phyloP scores from a whole-genome alignment of 129 eudicot species.

The Glebionis coronaria region DNA sequence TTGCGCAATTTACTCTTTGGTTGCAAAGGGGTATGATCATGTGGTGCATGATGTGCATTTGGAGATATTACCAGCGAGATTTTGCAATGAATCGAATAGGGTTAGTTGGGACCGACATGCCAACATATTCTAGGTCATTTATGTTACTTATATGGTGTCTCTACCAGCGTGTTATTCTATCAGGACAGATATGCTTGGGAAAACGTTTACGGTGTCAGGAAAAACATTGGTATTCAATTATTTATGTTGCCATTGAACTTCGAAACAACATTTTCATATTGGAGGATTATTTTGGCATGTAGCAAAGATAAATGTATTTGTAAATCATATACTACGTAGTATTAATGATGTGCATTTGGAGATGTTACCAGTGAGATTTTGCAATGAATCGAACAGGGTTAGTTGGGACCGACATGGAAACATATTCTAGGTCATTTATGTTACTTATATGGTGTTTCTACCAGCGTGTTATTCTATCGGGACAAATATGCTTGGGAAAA shows the following conservation, averaged over 20 bases:
- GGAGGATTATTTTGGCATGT: no score
- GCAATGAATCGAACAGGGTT: constrained; percentile 88
- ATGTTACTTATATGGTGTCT: constrained; percentile 44
- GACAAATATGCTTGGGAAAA: no score
- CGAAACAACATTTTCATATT: no score
- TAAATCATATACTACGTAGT: no score
- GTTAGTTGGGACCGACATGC: constrained; percentile 90
- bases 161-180: no score
- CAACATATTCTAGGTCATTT: constrained; percentile 91
- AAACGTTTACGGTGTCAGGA: no score
- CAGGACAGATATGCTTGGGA: no score
- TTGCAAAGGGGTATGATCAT: constrained; percentile 92
- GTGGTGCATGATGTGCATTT: constrained; percentile 92
- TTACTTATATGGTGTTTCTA: constrained; percentile 32
- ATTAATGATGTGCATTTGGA: constrained; percentile 91
- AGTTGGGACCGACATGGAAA: constrained; percentile 91
- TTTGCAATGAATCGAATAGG: constrained; percentile 91
- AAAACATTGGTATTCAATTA: no score
- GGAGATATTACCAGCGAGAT: constrained; percentile 81
- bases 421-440: constrained; percentile 90
- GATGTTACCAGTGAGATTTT: constrained; percentile 79
- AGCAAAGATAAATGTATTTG: no score
- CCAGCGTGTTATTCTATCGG: no score
- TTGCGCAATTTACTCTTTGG: constrained; percentile 83
- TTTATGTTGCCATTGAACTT: no score